These are phyloP conservation scores for Pyricularia sp. DNA, from an alignment of 2,329 filamentous ascomycete species.

Conservation along the genomic window DNA sequence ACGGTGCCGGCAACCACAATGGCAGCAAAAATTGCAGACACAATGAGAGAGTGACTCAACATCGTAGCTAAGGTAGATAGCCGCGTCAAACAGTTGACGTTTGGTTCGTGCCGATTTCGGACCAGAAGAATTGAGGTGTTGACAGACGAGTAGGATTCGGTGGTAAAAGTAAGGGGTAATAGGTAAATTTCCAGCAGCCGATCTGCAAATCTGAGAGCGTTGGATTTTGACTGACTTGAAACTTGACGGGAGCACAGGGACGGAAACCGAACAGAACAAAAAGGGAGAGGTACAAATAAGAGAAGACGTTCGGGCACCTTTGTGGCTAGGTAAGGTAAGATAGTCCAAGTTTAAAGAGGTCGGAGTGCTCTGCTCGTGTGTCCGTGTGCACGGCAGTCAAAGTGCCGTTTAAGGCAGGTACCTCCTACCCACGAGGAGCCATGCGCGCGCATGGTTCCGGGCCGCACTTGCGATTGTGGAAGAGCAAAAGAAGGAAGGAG, in stretches of 20 bases:
- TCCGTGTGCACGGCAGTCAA: not conserved
- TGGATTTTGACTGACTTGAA: not conserved
- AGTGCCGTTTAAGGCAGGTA: not conserved
- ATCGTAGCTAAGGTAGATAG: constrained; percentile 11
- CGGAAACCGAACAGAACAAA: not conserved
- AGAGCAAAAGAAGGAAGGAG: not conserved
- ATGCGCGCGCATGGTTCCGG: not conserved
- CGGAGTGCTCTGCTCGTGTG: not conserved
- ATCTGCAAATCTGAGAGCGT: not conserved
- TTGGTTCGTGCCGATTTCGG: not conserved
- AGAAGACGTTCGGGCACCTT: not conserved
- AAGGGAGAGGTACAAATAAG: not conserved
- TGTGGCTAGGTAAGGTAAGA: not conserved
- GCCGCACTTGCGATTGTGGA: not conserved
- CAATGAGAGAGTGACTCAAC: constrained; percentile 15
- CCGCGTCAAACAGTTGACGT: not conserved
- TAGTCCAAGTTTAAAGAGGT: not conserved
- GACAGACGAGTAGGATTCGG: not conserved
- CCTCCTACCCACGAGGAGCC: not conserved
- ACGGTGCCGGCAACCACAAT: constrained; percentile 17
- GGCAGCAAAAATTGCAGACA: constrained; percentile 13
- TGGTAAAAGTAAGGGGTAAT: not conserved
- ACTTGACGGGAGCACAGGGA: not conserved
- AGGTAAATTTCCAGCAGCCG: not conserved
- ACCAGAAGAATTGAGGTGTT: not conserved